Conservation (phyloP, 805 yeast genomes). For the Candida loeiensis region DNA sequence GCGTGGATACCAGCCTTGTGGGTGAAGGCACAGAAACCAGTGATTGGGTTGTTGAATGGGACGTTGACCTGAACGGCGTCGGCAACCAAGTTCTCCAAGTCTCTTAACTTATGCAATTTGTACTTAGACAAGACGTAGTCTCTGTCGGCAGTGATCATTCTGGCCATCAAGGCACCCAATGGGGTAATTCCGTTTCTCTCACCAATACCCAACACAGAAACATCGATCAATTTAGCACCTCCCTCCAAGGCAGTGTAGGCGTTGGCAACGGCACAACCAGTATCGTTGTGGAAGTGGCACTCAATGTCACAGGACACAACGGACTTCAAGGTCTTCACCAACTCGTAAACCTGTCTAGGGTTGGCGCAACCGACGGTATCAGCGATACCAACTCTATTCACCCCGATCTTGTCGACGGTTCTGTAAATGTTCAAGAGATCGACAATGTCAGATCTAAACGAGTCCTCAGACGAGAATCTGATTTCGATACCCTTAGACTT, state of each 20-base stretch:
- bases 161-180: slow-evolving; percentile 96
- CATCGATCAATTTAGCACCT: slow-evolving; percentile 93
- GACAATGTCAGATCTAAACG: slow-evolving; percentile 94
- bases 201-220: slow-evolving; percentile 95
- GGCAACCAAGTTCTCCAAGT: slow-evolving; percentile 91
- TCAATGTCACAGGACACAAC: slow-evolving; percentile 97
- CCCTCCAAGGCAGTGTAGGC: slow-evolving; percentile 98
- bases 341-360: slow-evolving; percentile 97
- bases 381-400: slow-evolving; percentile 98
- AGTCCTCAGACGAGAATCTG: slow-evolving; percentile 95
- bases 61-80: slow-evolving; percentile 96
- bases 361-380: slow-evolving; percentile 99
- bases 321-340: slow-evolving; percentile 86
- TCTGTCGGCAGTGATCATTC: slow-evolving; percentile 98
- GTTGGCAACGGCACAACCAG: slow-evolving; percentile 98
- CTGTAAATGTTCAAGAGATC: slow-evolving; percentile 92
- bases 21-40: slow-evolving; percentile 99
- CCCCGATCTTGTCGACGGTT: slow-evolving; percentile 96
- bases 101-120: slow-evolving; percentile 93
- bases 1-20: slow-evolving; percentile 99
- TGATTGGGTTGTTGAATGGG: slow-evolving; percentile 97
- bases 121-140: slow-evolving; percentile 93
- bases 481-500: slow-evolving; percentile 95
- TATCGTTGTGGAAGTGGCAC: slow-evolving; percentile 98
- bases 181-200: slow-evolving; percentile 99